A percentile compares a stretch with the other conserved stretches of the same genome.
These are phyloP conservation scores for Clausena lansium DNA, from an alignment of 345 rosid species.

Conservation along the genomic window DNA sequence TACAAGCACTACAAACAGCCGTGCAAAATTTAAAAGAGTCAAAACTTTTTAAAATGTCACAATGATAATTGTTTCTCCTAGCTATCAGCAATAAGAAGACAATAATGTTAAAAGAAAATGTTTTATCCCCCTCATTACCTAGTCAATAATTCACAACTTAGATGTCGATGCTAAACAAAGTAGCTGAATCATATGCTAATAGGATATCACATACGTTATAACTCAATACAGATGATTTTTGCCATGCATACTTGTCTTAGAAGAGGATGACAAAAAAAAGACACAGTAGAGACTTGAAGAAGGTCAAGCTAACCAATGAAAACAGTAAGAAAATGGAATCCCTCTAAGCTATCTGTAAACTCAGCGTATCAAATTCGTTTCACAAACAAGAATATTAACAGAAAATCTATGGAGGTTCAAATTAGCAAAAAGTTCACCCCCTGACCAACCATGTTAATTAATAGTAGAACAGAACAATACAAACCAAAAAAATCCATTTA, in stretches of 20 bases:
- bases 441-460: neutral
- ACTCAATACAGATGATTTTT: neutral
- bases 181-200: neutral
- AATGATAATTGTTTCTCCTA: neutral
- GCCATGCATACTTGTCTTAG: neutral
- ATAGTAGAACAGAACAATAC: neutral
- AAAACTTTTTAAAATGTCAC: neutral
- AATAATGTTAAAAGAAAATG: neutral
- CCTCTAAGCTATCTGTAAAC: neutral
- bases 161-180: neutral
- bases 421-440: neutral
- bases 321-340: neutral
- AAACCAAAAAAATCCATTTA: neutral
- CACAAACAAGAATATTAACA: neutral
- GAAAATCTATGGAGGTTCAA: neutral
- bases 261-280: neutral
- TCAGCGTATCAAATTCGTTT: neutral
- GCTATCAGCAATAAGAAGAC: neutral
- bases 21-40: neutral
- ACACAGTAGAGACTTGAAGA: neutral
- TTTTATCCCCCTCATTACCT: neutral
- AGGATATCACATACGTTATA: constrained; percentile 1
- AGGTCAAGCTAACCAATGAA: neutral
- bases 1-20: neutral
- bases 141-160: neutral